These are phyloP conservation scores for Saccharomyces hybrid DNA, from an alignment of 1,139 yeast species.

Conservation along the genomic window DNA sequence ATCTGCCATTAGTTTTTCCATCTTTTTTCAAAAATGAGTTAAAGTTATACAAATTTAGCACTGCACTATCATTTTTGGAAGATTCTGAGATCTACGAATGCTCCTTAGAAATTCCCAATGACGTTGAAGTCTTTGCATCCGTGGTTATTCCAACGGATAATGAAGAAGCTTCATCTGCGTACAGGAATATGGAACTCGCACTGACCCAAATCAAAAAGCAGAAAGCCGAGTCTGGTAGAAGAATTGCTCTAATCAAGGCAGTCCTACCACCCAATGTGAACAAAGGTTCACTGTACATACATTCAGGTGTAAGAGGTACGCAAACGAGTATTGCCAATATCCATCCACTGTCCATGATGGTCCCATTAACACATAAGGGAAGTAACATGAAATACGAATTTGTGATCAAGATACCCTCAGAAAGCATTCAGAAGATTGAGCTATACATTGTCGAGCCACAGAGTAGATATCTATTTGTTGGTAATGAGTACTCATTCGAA, in stretches of 20 bases:
- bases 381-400: slow-evolving; percentile 51
- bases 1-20: slow-evolving; percentile 79
- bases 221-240: slow-evolving; percentile 38
- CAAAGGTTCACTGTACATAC: slow-evolving; percentile 69
- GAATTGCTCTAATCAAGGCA: slow-evolving; percentile 75
- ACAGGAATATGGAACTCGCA: slow-evolving; percentile 44
- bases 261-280: slow-evolving; percentile 59
- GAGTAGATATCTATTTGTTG: slow-evolving; percentile 49
- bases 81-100: slow-evolving; percentile 77
- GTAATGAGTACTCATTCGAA: slow-evolving; percentile 57
- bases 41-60: slow-evolving; percentile 60
- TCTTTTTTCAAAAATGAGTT: slow-evolving; percentile 60
- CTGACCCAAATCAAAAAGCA: slow-evolving; percentile 73
- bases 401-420: slow-evolving; percentile 67
- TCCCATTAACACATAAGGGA: slow-evolving; percentile 76
- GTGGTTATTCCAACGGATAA: slow-evolving; percentile 25
- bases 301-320: slow-evolving; percentile 61
- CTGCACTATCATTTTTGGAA: slow-evolving; percentile 63
- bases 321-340: slow-evolving; percentile 53
- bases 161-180: slow-evolving; percentile 10
- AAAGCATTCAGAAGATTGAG: slow-evolving; percentile 63
- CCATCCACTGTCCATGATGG: slow-evolving; percentile 65
- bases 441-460: slow-evolving; percentile 83
- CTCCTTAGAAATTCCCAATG: slow-evolving; percentile 61
- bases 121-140: slow-evolving; percentile 51